Evolutionary conservation across 2,329 filamentous ascomycete species (phyloP).

Genomic region (Aureobasidium sp.): DNA sequence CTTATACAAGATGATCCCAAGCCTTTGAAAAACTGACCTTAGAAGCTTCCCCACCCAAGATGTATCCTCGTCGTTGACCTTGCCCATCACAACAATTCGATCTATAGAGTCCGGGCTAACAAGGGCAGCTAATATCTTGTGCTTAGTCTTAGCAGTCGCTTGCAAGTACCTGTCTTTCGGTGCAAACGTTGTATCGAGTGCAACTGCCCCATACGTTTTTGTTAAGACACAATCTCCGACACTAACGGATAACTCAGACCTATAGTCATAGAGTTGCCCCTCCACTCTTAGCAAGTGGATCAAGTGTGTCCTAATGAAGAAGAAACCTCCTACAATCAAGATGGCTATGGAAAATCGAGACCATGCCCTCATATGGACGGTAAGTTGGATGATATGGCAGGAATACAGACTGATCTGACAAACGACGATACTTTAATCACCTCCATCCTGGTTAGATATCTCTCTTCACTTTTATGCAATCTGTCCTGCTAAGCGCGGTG

Average conservation of each 20-base stretch:
- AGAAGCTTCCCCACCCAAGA: neutral
- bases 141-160: neutral
- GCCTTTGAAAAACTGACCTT: too few species aligned
- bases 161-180: neutral
- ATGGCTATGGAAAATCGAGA: too few species aligned
- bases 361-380: too few species aligned
- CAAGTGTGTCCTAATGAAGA: too few species aligned
- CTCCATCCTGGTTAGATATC: too few species aligned
- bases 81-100: too few species aligned
- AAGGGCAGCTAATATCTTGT: neutral
- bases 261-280: neutral
- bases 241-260: neutral
- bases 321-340: too few species aligned
- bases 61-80: too few species aligned
- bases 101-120: neutral
- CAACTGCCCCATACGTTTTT: neutral
- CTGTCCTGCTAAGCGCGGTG: neutral
- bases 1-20: too few species aligned
- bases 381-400: too few species aligned
- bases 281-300: neutral
- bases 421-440: too few species aligned
- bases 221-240: neutral
- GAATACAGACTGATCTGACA: too few species aligned
- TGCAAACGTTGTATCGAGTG: neutral
- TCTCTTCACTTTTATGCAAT: neutral